Conservation (phyloP, 2,329 filamentous ascomycete genomes). For the Pseudophaeomoniella oleicola region DNA sequence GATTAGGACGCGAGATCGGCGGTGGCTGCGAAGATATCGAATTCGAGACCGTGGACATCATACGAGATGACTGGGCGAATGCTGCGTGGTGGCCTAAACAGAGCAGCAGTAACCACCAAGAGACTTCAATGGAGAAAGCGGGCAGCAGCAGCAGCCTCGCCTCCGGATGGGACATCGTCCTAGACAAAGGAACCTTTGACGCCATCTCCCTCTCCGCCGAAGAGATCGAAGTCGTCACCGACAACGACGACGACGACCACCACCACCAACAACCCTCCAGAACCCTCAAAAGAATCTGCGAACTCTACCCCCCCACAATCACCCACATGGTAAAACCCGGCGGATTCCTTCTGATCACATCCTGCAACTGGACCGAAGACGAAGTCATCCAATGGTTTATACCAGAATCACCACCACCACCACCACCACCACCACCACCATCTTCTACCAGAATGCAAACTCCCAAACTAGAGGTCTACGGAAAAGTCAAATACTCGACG, state of each 20-base stretch:
- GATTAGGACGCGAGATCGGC: constrained; percentile 36
- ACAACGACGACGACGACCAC: constrained; percentile 14
- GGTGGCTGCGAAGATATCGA: constrained; percentile 13
- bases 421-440: constrained; percentile 1
- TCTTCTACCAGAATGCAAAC: constrained; percentile 11
- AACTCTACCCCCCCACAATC: constrained; percentile 59
- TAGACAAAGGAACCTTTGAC: constrained; percentile 99
- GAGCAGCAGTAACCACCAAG: neutral
- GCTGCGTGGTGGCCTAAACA: constrained; percentile 20
- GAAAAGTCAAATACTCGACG: constrained; percentile 62
- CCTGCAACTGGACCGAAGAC: constrained; percentile 94
- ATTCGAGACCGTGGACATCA: constrained; percentile 31
- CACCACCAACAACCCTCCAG: constrained; percentile 14
- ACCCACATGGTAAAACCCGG: constrained; percentile 52
- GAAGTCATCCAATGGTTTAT: constrained; percentile 74
- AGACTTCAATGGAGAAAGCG: constrained; percentile 26
- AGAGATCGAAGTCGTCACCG: constrained; percentile 7
- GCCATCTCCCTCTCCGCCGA: constrained; percentile 58
- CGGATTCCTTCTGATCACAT: constrained; percentile 72
- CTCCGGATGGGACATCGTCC: constrained; percentile 67
- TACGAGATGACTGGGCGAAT: neutral
- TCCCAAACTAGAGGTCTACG: constrained; percentile 42
- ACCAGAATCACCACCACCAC: constrained; percentile 15
- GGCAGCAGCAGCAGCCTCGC: constrained; percentile 14
- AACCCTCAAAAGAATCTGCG: constrained; percentile 41